Base-by-base conservation (phyloP, 257 asterid species). In the Echium plantagineum region DNA sequence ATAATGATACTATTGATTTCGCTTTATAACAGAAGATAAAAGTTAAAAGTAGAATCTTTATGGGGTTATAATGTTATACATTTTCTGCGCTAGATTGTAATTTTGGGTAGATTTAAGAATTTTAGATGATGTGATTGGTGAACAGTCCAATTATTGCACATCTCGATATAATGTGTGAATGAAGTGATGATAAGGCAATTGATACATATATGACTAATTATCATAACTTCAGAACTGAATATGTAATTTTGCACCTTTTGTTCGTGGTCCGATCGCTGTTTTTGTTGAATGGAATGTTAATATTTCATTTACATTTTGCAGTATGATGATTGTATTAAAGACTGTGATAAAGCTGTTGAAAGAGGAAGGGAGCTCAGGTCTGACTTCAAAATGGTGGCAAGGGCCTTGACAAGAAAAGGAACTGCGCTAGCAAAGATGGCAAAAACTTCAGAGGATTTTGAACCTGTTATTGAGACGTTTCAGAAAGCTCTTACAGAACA, bases 401-500 rank as follows among this genome's bases (percentile, higher is more conserved):
- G 90, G 81, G 96, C 98, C 17, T 71, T 91, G 64, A 91, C 98
- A 15, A 80, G 98, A 57, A 91, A 91, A 74, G 98, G 98, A 42
- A 75, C 87, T 60, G 98, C 98, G 47, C 69, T 91, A 68, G 83
- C 72, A 42, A 91, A 91, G 74, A 70, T 81, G 85, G 94, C 94
- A 7, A 88, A 84, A 71, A 59, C 66, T 64, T 88, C 98, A 0
- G 81, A 75, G 78, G 98, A 91, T 61, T 88, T 63, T 60, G 95
- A 88, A 2, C 86, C 78, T 58, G 96, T 94, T 15, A 91, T 91
- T 22, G 96, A 88, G 74, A 58, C 82, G 66, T 91, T 85, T 69
- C 98, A 91, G 68, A 91, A 91, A 75, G 96, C 98, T 15, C 76
- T 91, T 8, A 91, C 96, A 0, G 98, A 91, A 73, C 94, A 88